Conservation (phyloP, 805 yeast species). For the Candida berthetii region DNA sequence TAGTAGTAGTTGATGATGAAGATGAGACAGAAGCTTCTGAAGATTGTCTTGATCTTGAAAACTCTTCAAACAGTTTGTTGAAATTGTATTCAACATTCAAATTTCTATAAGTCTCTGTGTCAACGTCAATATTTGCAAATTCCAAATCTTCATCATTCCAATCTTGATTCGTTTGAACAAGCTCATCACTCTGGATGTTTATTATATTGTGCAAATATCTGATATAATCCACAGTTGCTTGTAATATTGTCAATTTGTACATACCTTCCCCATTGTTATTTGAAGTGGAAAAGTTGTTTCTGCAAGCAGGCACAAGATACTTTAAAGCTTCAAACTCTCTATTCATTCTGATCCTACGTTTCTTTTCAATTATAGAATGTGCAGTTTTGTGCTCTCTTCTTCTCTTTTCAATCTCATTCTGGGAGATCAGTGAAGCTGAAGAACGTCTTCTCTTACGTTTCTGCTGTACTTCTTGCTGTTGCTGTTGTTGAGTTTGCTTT, state of each 20-base stretch:
- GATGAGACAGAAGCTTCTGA: background rate
- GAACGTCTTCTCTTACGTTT: conserved; percentile 20
- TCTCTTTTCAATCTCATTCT: conserved; percentile 29
- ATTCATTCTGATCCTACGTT: conserved; percentile 73
- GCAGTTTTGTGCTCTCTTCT: conserved; percentile 46
- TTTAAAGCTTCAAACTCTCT: conserved; percentile 79
- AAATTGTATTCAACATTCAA: conserved; percentile 52
- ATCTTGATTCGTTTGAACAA: conserved; percentile 14
- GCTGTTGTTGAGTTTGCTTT: conserved; percentile 3
- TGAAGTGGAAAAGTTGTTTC: conserved; percentile 26
- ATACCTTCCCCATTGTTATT: conserved; percentile 45
- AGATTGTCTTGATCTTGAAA: conserved; percentile 7
- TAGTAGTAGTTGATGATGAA: background rate
- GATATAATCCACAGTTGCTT: conserved; percentile 79
- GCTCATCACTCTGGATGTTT: conserved; percentile 40
- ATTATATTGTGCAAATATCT: conserved; percentile 59
- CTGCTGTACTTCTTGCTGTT: conserved; percentile 1
- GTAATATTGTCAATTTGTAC: conserved; percentile 76
- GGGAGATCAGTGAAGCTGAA: conserved; percentile 17
- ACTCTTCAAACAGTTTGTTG: conserved; percentile 16
- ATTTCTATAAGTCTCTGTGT: conserved; percentile 53
- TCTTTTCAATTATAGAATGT: conserved; percentile 76
- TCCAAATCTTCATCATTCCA: conserved; percentile 29
- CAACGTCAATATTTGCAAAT: conserved; percentile 49
- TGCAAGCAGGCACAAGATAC: conserved; percentile 72